Evolutionary conservation across 495 filamentous ascomycete species (phyloP).

Genomic region (Hyaloscypha bicolor): DNA sequence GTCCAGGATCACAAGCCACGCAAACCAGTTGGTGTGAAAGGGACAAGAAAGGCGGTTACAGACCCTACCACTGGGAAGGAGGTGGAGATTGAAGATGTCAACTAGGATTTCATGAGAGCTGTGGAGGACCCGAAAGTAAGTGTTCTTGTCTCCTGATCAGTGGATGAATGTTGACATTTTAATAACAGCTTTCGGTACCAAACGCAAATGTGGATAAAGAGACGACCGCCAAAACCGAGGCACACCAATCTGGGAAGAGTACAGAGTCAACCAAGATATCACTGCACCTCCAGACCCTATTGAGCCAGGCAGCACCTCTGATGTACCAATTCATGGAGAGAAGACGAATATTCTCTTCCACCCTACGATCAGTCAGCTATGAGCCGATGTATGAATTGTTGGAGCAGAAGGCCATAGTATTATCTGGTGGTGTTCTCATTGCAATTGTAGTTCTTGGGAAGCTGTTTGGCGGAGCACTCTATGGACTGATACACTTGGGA

Average conservation of each 20-base stretch:
- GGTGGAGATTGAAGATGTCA: constrained; percentile 85
- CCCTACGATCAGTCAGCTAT: constrained; percentile 80
- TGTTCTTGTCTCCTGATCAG: neutral
- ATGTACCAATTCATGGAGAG: constrained; percentile 93
- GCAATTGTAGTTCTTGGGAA: constrained; percentile 77
- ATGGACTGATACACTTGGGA: constrained; percentile 72
- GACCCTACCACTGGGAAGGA: constrained; percentile 87
- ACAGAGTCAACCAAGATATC: constrained; percentile 81
- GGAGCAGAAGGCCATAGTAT: constrained; percentile 67
- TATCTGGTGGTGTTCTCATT: constrained; percentile 69
- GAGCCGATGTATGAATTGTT: constrained; percentile 80
- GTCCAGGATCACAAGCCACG: constrained; percentile 45
- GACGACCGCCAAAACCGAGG: constrained; percentile 51
- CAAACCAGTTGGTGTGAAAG: constrained; percentile 42
- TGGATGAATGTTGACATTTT: constrained; percentile 36
- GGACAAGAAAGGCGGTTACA: constrained; percentile 66
- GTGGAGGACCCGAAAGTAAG: constrained; percentile 69
- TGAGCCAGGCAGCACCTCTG: constrained; percentile 75
- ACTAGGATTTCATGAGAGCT: constrained; percentile 65
- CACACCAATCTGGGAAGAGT: constrained; percentile 64
- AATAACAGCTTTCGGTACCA: constrained; percentile 78
- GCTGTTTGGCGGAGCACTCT: constrained; percentile 74
- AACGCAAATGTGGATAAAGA: constrained; percentile 84
- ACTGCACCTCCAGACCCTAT: constrained; percentile 91
- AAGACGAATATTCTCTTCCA: constrained; percentile 97